Evolutionary conservation across 352 stramenopile genomes (phyloP).

Genomic region (Pythium scleroteichum): DNA sequence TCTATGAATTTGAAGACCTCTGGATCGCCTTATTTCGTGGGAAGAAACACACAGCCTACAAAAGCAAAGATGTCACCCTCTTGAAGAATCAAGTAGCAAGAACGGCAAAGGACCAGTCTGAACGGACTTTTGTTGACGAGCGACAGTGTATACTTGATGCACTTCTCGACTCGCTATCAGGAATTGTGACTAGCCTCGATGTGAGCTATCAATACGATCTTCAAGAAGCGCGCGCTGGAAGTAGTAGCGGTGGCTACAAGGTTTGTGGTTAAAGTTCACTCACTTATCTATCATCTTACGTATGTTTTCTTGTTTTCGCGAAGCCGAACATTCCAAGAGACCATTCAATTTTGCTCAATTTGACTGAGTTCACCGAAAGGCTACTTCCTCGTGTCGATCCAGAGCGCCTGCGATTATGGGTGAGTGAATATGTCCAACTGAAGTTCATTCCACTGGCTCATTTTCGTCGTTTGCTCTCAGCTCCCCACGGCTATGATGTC

Average conservation of each 20-base stretch:
- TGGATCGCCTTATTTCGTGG: slow-evolving; percentile 54
- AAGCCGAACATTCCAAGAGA: slow-evolving; percentile 68
- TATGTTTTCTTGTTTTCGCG: background rate
- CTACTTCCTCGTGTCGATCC: slow-evolving; percentile 39
- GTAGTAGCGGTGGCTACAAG: slow-evolving; percentile 44
- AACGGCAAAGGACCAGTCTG: background rate
- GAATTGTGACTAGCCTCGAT: slow-evolving; percentile 57
- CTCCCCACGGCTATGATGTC: slow-evolving; percentile 23
- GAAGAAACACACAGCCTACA: slow-evolving; percentile 23
- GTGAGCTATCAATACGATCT: slow-evolving; percentile 71
- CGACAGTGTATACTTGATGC: slow-evolving; percentile 50
- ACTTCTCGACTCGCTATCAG: slow-evolving; percentile 45
- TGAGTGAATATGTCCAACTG: slow-evolving; percentile 25
- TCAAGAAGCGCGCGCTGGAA: slow-evolving; percentile 39
- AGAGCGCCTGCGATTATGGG: slow-evolving; percentile 42
- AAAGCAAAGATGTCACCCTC: slow-evolving; percentile 8
- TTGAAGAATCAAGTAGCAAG: slow-evolving; percentile 9
- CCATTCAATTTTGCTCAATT: slow-evolving; percentile 80
- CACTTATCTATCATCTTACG: background rate
- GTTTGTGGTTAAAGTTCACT: slow-evolving; percentile 31
- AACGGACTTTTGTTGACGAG: slow-evolving; percentile 6
- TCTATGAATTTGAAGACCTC: slow-evolving; percentile 79
- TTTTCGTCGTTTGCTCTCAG: background rate
- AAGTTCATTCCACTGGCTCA: background rate
- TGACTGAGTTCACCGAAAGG: slow-evolving; percentile 74